Conservation (phyloP, 2,329 filamentous ascomycete genomes). For the Colletotrichum tabaci region DNA sequence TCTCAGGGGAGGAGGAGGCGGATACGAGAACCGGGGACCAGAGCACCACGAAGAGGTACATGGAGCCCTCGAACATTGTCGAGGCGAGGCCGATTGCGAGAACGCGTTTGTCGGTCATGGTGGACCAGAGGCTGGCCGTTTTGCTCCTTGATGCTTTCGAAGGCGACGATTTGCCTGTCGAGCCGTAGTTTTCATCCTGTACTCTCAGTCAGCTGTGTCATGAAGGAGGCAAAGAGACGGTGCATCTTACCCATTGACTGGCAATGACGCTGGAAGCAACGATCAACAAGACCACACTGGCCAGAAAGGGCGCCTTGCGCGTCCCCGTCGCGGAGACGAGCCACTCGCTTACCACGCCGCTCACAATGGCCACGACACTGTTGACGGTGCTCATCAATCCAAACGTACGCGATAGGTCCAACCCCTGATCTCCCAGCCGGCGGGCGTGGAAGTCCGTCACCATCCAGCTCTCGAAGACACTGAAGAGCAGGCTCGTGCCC, state of each 20-base stretch:
- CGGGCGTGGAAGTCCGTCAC: slow-evolving; percentile 67
- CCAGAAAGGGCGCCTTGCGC: slow-evolving; percentile 64
- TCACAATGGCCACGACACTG: slow-evolving; percentile 68
- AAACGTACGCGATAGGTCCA: slow-evolving; percentile 64
- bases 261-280: slow-evolving; percentile 61
- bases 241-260: slow-evolving; percentile 59
- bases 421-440: slow-evolving; percentile 56
- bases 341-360: slow-evolving; percentile 67
- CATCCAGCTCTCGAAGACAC: slow-evolving; percentile 74
- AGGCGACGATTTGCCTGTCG: slow-evolving; percentile 41
- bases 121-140: slow-evolving; percentile 43
- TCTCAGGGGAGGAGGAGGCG: slow-evolving; percentile 46
- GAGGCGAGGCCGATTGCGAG: slow-evolving; percentile 65
- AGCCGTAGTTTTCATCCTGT: slow-evolving; percentile 67
- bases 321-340: slow-evolving; percentile 63
- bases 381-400: slow-evolving; percentile 67
- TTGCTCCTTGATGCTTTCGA: slow-evolving; percentile 27
- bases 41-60: slow-evolving; percentile 74
- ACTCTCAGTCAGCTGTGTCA: background rate
- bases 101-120: slow-evolving; percentile 60
- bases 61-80: slow-evolving; percentile 71
- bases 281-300: slow-evolving; percentile 55
- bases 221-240: background rate
- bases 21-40: slow-evolving; percentile 67
- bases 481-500: slow-evolving; percentile 70